Conservation (phyloP, 257 asterid species). For the Mitragyna speciosa region DNA sequence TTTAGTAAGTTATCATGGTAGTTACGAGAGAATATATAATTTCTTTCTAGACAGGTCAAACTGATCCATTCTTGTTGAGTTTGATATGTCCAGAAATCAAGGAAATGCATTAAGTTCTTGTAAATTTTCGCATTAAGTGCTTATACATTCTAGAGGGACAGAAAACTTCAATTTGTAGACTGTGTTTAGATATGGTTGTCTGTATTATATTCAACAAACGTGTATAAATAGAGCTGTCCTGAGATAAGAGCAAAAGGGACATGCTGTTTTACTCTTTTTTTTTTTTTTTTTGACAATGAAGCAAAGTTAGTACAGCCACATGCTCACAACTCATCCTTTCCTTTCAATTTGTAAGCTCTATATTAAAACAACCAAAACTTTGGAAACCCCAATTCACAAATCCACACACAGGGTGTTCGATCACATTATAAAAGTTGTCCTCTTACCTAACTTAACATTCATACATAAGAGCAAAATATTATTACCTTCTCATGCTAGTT, state of each 20-base stretch:
- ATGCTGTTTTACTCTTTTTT: not conserved
- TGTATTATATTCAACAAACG: not conserved
- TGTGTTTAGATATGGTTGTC: not conserved
- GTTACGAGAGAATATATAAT: too few relatives aligned
- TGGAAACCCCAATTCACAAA: not conserved
- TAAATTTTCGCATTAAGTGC: too few relatives aligned
- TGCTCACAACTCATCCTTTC: constrained; percentile 24
- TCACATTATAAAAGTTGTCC: constrained; percentile 1
- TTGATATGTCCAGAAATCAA: too few relatives aligned
- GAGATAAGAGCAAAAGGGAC: not conserved
- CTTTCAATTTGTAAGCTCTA: constrained; percentile 13
- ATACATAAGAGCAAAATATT: too few relatives aligned
- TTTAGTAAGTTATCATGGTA: too few relatives aligned
- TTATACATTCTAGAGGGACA: too few relatives aligned
- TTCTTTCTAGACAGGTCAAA: too few relatives aligned
- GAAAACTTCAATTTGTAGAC: too few relatives aligned
- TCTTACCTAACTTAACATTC: not conserved
- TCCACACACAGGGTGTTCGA: constrained; percentile 15
- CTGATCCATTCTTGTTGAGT: too few relatives aligned
- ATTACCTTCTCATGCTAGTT: not conserved
- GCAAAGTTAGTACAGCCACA: constrained; percentile 14
- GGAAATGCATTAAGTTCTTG: too few relatives aligned
- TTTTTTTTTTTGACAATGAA: constrained; percentile 9
- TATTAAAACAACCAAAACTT: not conserved
- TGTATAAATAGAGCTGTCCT: not conserved